Conservation (phyloP, 1,284 basidiomycete genomes). For the Fomes fomentarius region DNA sequence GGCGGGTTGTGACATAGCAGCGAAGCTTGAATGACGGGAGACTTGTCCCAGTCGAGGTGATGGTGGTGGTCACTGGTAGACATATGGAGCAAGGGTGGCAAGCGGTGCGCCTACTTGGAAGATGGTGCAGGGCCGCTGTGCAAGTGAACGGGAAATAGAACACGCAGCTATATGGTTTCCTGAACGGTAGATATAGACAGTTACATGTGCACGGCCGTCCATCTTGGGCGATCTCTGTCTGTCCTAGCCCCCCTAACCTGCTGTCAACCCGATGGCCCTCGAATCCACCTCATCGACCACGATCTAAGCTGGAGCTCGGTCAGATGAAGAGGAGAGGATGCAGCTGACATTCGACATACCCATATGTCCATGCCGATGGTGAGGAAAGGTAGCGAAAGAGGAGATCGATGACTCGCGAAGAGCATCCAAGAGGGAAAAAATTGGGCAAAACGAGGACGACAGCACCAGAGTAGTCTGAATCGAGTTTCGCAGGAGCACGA, state of each 20-base stretch:
- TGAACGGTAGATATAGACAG: not conserved
- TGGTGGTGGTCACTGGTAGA: too few species aligned
- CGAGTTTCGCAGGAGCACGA: constrained; percentile 45
- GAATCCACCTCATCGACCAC: not conserved
- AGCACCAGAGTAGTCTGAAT: constrained; percentile 61
- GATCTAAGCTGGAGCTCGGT: not conserved
- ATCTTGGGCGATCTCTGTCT: too few species aligned
- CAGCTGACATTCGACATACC: not conserved
- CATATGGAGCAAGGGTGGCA: too few species aligned
- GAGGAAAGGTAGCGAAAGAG: not conserved
- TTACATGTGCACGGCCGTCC: too few species aligned
- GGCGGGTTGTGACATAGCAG: not conserved
- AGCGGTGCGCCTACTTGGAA: too few species aligned
- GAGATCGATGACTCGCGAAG: constrained; percentile 28
- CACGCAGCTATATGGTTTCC: not conserved
- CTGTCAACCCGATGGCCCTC: too few species aligned
- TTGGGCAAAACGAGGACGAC: constrained; percentile 31
- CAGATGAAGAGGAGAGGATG: not conserved
- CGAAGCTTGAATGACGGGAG: not conserved
- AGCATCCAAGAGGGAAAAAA: constrained; percentile 30
- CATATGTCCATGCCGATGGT: not conserved
- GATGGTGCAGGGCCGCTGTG: not conserved
- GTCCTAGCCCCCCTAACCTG: too few species aligned
- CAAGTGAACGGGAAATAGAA: not conserved
- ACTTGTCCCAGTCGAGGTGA: too few species aligned